Base-by-base conservation (phyloP, 768 basidiomycete genomes). In the Leccinum arenicola region DNA sequence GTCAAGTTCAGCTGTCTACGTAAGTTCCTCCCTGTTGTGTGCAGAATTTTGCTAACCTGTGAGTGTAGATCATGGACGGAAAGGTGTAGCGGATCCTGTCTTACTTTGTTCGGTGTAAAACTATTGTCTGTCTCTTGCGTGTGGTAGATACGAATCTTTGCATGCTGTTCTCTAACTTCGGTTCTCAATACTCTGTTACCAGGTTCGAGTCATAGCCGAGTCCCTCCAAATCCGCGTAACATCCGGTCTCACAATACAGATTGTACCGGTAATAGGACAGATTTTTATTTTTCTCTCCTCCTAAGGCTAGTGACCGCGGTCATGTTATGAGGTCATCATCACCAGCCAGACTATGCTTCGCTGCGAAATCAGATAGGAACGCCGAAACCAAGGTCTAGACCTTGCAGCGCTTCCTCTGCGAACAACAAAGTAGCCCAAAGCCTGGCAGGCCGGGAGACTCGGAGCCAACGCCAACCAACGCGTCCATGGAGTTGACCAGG, bases 1-100 rank as follows among this genome's bases (percentile, higher is more conserved):
- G 72, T 54, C 78, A 72, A 64, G 70, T 78, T 52, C 74, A 14
- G 56, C 74, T n/a, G 38, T 58, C 61, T 54, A 68, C 21, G 68
- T 70, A 58, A 19, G 68, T 65, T 27, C 31, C 25, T 50, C 6
- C 21, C 1, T 17, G 7, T 9, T 1, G 10, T 49, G 3, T 31
- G 17, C 15, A 27, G 33, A 31, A 23, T 6, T 9, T 17, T 53
- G 7, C 8, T 15, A 43, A 48, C 19, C 9, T 54, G 17, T 15
- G n/a, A 43, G 40, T 27, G 25, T 40, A 70, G 69, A 69, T 71
- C 45, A 53, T 61, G 31, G 55, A 56, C 17, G 62, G 63, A 50
- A 71, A 69, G 58, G 56, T 65, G 45, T 71, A 65, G 49, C 5
- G 14, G 6, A 27, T 56, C 6, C 6, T 35, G 3, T 55, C 15